Percentiles rank a stretch among this genome's conserved stretches.
These are phyloP conservation scores for Fusarium sterilihyphosum DNA, from an alignment of 2,329 filamentous ascomycete genomes.

Conservation along the genomic window DNA sequence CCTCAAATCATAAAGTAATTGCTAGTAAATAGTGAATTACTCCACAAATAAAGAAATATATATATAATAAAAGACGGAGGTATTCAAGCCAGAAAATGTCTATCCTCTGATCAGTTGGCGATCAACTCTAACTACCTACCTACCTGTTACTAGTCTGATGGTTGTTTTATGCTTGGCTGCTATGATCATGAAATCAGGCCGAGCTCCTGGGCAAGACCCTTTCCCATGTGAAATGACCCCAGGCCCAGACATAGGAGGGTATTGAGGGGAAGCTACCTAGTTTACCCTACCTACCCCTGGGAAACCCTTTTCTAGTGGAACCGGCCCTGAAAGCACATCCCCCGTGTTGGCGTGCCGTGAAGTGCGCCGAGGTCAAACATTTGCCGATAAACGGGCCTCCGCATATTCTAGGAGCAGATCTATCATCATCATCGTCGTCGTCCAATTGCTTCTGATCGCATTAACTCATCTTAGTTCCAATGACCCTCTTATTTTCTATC, in stretches of 20 bases:
- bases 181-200: not conserved
- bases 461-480: slow-evolving; percentile 22
- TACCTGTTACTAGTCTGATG: no score
- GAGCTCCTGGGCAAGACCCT: not conserved
- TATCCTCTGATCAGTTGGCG: not conserved
- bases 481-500: slow-evolving; percentile 29
- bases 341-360: slow-evolving; percentile 21
- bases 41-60: no score
- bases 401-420: slow-evolving; percentile 24
- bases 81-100: not conserved
- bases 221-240: slow-evolving; percentile 1
- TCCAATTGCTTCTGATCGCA: slow-evolving; percentile 34
- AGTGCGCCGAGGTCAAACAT: slow-evolving; percentile 34
- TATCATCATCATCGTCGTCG: slow-evolving; percentile 19
- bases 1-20: not conserved
- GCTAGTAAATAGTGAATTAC: no score
- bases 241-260: not conserved
- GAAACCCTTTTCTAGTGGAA: slow-evolving; percentile 20
- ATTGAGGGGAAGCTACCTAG: not conserved
- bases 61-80: not conserved
- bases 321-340: slow-evolving; percentile 28
- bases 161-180: not conserved
- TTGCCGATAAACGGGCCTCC: slow-evolving; percentile 37
- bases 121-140: not conserved
- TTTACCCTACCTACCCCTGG: slow-evolving; percentile 12